Evolutionary conservation across 2,329 filamentous ascomycete genomes (phyloP), one percentile per base, ranked within the genome.

Genomic region (Tolypocladium nubicola): DNA sequence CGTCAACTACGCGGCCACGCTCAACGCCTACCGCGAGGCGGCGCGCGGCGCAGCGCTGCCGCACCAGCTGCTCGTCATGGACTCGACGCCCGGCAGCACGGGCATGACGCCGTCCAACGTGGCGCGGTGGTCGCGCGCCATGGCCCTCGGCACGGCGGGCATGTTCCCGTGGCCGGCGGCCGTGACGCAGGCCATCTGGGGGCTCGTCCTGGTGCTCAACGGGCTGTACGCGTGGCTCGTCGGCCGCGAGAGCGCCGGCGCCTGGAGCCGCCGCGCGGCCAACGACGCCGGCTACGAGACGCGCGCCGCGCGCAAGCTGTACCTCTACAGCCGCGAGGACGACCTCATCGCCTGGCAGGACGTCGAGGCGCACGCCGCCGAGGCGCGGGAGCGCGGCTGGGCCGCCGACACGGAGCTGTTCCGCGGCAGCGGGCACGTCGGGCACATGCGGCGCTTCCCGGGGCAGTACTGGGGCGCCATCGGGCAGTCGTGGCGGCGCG

Each of bases 241-340:
- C 1, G 75, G 78, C 0, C 66, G 67, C 0, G 72, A 77, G 54
- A 71, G 70, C 52, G 71, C 76, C 1, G 73, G 75, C 0, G 65
- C 68, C 1, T 77, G 74, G 56, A 74, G 72, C 55, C 61, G 68
- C 45, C 62, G 65, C 4, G 68, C 68, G 4, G 68, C 71, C 0
- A 72, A 76, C 43, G 68, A 76, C n/a, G 67, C 72, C 14, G 62
- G 63, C 14, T 71, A 65, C 8, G 71, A 73, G 35, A 66, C 69
- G 4, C 64, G 63, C 41, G 60, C 57, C 4, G 73, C 79, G 1
- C 74, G 75, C 21, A 72, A 79, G 54, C 63, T 85, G 58, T 86
- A 83, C 66, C 61, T 85, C 35, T 86, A 85, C 64, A 83, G 80
- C 60, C 78, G 77, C 59, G 76, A 75, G 53, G 83, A 86, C 60